Percentiles rank a stretch among this genome's conserved stretches.
phyloP scores from a whole-genome alignment of 2,329 filamentous ascomycete genomes.

The Phaeophleospora eucalypticola region DNA sequence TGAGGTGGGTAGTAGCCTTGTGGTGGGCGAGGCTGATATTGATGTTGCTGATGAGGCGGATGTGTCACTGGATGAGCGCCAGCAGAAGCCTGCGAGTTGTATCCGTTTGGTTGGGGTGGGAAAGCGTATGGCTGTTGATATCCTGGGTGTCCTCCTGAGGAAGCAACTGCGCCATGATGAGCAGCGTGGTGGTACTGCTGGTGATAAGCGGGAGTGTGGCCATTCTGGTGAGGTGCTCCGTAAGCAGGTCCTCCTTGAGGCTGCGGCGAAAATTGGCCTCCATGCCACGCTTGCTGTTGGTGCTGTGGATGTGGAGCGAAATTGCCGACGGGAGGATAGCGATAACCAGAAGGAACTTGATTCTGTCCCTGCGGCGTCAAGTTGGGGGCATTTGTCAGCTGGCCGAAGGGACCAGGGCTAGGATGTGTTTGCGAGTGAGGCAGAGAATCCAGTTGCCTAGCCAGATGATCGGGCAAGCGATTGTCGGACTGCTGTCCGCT shows the following conservation, averaged over 20 bases:
- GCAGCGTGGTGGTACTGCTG: constrained; percentile 31
- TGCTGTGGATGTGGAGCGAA: constrained; percentile 23
- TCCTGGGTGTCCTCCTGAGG: constrained; percentile 23
- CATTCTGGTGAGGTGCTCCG: constrained; percentile 17
- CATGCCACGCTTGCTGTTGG: constrained; percentile 30
- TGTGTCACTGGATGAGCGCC: constrained; percentile 2
- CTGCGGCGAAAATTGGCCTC: constrained; percentile 23
- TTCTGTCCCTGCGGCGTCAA: constrained; percentile 44
- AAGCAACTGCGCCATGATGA: constrained; percentile 32
- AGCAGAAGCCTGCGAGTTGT: constrained; percentile 5
- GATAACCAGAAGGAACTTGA: constrained; percentile 39
- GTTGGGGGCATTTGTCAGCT: constrained; percentile 40
- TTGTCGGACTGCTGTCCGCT: constrained; percentile 14
- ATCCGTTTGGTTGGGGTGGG: constrained; percentile 5
- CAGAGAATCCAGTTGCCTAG: constrained; percentile 25
- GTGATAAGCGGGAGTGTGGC: constrained; percentile 22
- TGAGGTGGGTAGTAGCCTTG: constrained; percentile 9
- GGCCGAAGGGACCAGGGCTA: constrained; percentile 19
- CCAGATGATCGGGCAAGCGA: constrained; percentile 23
- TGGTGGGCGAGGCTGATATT: constrained; percentile 14
- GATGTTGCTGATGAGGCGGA: constrained; percentile 8
- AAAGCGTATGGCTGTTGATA: constrained; percentile 14
- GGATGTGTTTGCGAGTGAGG: constrained; percentile 10
- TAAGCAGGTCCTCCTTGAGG: constrained; percentile 20
- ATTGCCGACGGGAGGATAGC: constrained; percentile 28